Percentiles rank a stretch among this genome's conserved stretches.
Conservation (phyloP, 2,329 filamentous ascomycete genomes). For the Periglandula ipomoeae region DNA sequence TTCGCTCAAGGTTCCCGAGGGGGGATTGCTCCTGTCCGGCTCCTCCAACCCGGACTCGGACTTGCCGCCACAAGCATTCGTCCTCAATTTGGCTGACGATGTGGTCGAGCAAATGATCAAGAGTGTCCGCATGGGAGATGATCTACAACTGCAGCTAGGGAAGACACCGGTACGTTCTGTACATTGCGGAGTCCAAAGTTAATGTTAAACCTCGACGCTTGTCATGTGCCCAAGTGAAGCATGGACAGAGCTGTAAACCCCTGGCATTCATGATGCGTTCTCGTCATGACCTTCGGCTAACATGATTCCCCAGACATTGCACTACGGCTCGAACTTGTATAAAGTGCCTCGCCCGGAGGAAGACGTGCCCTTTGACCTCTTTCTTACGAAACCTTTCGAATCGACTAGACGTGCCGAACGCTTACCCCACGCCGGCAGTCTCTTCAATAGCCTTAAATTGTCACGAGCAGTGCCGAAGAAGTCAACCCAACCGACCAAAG, state of each 20-base stretch:
- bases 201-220: too few species aligned
- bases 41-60: conserved; percentile 33
- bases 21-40: conserved; percentile 48
- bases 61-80: conserved; percentile 46
- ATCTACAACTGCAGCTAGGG: conserved; percentile 49
- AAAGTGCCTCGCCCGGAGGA: conserved; percentile 34
- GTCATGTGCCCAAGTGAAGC: neutral
- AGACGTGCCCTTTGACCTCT: conserved; percentile 46
- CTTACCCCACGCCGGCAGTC: conserved; percentile 41
- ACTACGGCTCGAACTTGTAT: conserved; percentile 43
- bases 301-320: conserved; percentile 34
- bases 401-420: conserved; percentile 36
- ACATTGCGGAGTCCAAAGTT: neutral
- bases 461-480: conserved; percentile 11
- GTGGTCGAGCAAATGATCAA: conserved; percentile 55
- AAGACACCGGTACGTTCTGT: conserved; percentile 45
- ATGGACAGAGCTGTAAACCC: conserved; percentile 10
- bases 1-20: conserved; percentile 46
- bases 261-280: neutral
- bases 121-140: conserved; percentile 46
- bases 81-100: conserved; percentile 46
- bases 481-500: conserved; percentile 22
- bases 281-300: neutral
- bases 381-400: conserved; percentile 42
- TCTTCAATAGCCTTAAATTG: conserved; percentile 34